Conservation (phyloP, 2,329 filamentous ascomycete species). For the Chaetomiaceae sp. region DNA sequence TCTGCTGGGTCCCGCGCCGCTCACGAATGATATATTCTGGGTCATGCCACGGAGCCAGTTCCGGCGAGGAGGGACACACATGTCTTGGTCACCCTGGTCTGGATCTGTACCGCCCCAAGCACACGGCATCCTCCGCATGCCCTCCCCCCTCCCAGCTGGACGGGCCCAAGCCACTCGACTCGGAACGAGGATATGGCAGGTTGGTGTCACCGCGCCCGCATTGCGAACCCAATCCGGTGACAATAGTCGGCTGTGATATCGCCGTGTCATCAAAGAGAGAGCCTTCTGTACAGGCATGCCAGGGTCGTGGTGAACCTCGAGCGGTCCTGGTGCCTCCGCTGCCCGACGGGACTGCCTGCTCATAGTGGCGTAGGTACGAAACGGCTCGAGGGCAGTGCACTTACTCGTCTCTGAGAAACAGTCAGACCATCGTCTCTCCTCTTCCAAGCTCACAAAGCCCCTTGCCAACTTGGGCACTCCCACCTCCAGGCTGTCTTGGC, state of each 20-base stretch:
- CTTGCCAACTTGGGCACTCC: no score
- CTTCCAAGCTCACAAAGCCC: no score
- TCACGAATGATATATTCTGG: no score
- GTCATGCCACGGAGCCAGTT: not conserved
- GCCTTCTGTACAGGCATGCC: no score
- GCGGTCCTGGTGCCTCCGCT: no score
- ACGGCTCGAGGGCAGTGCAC: no score
- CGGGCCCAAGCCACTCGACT: not conserved
- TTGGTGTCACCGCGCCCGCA: constrained; percentile 8
- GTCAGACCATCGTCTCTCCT: no score
- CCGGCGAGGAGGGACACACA: not conserved
- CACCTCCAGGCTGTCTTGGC: no score
- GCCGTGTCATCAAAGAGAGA: no score
- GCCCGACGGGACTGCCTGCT: no score
- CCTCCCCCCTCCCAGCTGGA: not conserved
- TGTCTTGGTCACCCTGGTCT: not conserved
- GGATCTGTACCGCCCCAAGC: not conserved
- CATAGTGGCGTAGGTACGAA: no score
- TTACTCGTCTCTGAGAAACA: not conserved
- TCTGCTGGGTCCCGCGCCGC: not conserved
- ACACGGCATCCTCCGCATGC: not conserved
- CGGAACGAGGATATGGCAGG: not conserved
- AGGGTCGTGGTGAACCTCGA: no score
- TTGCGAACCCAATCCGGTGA: constrained; percentile 10
- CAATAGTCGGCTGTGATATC: not conserved